Evolutionary conservation across 768 basidiomycete species (phyloP).

Genomic region (Mycena kentingensis): DNA sequence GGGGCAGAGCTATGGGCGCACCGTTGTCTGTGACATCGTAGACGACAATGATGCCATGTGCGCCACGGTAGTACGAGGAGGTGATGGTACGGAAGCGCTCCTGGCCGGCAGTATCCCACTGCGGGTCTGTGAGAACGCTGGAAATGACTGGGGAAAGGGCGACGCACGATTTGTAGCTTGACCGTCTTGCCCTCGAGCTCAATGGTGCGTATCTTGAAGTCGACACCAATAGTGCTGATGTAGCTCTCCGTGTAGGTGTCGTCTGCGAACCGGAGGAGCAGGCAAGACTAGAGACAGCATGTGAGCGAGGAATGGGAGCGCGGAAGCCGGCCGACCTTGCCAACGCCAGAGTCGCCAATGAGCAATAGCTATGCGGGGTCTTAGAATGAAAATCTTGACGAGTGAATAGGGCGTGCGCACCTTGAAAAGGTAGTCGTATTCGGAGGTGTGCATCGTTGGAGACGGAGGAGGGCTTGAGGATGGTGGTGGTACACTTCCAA

Average conservation of each 20-base stretch:
- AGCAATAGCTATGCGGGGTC: too few relatives aligned
- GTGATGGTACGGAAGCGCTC: conserved; percentile 99
- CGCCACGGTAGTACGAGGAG: conserved; percentile 98
- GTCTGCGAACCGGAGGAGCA: conserved; percentile 96
- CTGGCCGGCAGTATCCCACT: conserved; percentile 99
- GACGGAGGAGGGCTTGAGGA: conserved; percentile 5
- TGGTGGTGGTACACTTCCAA: background rate
- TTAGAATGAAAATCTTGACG: too few relatives aligned
- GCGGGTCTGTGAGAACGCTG: conserved; percentile 15
- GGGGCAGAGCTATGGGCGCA: conserved; percentile 46
- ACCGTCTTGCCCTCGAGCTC: conserved; percentile 97
- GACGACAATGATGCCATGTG: conserved; percentile 98
- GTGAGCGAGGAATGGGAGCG: conserved; percentile 8
- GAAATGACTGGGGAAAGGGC: background rate
- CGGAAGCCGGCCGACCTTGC: conserved; percentile 11
- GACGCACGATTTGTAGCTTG: conserved; percentile 95
- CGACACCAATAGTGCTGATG: conserved; percentile 99
- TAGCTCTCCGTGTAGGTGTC: conserved; percentile 99
- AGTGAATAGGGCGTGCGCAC: too few relatives aligned
- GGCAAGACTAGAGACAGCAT: conserved; percentile 96
- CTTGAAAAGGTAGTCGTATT: conserved; percentile 98
- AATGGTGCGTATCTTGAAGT: conserved; percentile 99
- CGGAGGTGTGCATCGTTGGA: conserved; percentile 76
- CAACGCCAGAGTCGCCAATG: conserved; percentile 91
- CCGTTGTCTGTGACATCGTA: conserved; percentile 98